These are phyloP conservation scores for Recurvomyces mirabilis DNA, from an alignment of 495 filamentous ascomycete species.

Conservation along the genomic window DNA sequence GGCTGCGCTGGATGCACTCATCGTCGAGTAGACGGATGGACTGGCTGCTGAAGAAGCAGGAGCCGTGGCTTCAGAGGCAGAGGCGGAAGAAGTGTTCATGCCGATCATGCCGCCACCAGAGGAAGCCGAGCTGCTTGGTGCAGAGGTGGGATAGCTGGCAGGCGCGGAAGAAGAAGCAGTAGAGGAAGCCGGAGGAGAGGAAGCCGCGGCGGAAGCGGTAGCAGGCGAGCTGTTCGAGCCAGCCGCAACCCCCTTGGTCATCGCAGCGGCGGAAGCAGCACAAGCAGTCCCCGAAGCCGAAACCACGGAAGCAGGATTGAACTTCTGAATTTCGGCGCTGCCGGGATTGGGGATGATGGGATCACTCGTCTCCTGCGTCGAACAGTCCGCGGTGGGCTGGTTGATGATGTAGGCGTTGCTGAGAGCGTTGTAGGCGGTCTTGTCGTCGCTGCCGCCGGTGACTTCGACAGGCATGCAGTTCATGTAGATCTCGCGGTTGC, in stretches of 20 bases:
- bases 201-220: not conserved
- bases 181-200: constrained; percentile 7
- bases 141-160: not conserved
- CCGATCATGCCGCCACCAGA: not conserved
- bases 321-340: constrained; percentile 29
- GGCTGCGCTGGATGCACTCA: constrained; percentile 2
- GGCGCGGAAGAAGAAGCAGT: constrained; percentile 2
- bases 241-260: constrained; percentile 6
- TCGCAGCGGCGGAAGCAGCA: constrained; percentile 9
- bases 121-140: not conserved
- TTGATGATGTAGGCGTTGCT: constrained; percentile 81
- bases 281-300: constrained; percentile 6
- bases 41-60: constrained; percentile 8
- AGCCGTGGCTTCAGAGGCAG: constrained; percentile 1
- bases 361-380: constrained; percentile 35
- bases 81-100: constrained; percentile 1
- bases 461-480: constrained; percentile 72
- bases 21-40: constrained; percentile 7
- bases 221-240: constrained; percentile 16
- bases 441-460: constrained; percentile 36
- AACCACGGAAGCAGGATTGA: not conserved
- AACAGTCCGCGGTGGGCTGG: constrained; percentile 41
- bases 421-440: constrained; percentile 42
- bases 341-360: constrained; percentile 47
- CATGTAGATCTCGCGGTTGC: constrained; percentile 72